Base-by-base conservation (phyloP, 345 rosid species). In the Salix suchowensis region DNA sequence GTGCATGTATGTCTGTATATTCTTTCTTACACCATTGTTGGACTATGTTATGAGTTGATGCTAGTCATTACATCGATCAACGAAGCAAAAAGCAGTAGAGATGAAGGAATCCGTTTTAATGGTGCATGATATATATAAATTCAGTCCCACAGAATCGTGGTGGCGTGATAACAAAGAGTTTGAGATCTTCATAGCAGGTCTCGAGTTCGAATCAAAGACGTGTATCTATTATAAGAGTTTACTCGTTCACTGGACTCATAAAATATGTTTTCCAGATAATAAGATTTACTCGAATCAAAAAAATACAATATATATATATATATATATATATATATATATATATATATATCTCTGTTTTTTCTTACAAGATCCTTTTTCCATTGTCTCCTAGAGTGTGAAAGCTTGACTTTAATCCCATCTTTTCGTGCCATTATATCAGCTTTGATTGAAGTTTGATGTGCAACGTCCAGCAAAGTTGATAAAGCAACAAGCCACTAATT, bases 331-430 rank as follows among this genome's bases (percentile, higher is more conserved):
- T 26, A 26, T 26, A 26, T 26, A 26, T 26, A 30, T 14, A 15
- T 18, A 54, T 54, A 54, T 54, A 40, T 9, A 6, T 37, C 0
- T 54, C 23, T 61, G 32, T 66, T n/a, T 66, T 66, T 66, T 66
- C 54, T 50, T 36, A 5, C 64, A 60, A 24, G 24, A 58, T 16
- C 46, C n/a, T 42, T 12, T 39, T 42, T 62, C 18, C 19, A 26
- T 28, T n/a, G 24, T 73, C 55, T 40, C n/a, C 39, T 65, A 50
- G 50, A 14, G 77, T 75, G 77, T 75, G 77, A 75, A 75, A 75
- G 52, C 71, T 34, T 66, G 77, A 75, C 62, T 48, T 48, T 18
- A 4, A 66, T 30, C 15, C 19, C 36, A 48, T 28, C 61, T 46
- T 30, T 74, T 62, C 16, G 24, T 19, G 44, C 50, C 71, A 46